A percentile compares a stretch with the other conserved stretches of the same genome.
These are phyloP conservation scores for Fusarium coffeatum DNA, from an alignment of 2,329 filamentous ascomycete species.

Conservation along the genomic window DNA sequence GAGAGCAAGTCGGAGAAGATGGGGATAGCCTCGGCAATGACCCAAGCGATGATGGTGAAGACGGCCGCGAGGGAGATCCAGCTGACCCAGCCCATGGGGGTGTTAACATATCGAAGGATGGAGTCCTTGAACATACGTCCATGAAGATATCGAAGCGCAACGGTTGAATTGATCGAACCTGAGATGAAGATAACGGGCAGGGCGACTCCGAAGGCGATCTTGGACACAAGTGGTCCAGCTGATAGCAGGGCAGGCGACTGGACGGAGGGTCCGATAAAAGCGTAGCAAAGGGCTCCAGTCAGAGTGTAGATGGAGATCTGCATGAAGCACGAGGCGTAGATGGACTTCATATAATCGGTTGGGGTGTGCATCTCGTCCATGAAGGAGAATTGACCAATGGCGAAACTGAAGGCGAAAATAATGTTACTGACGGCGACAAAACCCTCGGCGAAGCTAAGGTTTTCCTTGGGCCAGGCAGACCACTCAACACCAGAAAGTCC, in stretches of 20 bases:
- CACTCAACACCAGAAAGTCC: constrained; percentile 51
- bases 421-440: constrained; percentile 74
- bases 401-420: constrained; percentile 41
- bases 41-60: constrained; percentile 36
- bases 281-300: constrained; percentile 75
- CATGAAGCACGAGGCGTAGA: constrained; percentile 70
- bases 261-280: constrained; percentile 72
- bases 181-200: constrained; percentile 61
- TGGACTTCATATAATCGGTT: constrained; percentile 58
- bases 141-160: constrained; percentile 37
- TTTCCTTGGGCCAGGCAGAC: constrained; percentile 59
- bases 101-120: constrained; percentile 34
- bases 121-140: constrained; percentile 39
- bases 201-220: constrained; percentile 76
- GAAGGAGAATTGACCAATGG: constrained; percentile 39
- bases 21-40: constrained; percentile 37
- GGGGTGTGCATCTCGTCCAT: constrained; percentile 44
- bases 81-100: constrained; percentile 33
- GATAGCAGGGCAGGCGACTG: constrained; percentile 75
- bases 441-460: constrained; percentile 62
- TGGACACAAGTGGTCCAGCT: constrained; percentile 68
- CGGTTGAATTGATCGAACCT: constrained; percentile 37
- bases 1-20: constrained; percentile 39
- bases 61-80: constrained; percentile 32
- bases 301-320: constrained; percentile 74